Base-by-base conservation (phyloP, 176 grass and related monocot species). In the Carex cristatella region DNA sequence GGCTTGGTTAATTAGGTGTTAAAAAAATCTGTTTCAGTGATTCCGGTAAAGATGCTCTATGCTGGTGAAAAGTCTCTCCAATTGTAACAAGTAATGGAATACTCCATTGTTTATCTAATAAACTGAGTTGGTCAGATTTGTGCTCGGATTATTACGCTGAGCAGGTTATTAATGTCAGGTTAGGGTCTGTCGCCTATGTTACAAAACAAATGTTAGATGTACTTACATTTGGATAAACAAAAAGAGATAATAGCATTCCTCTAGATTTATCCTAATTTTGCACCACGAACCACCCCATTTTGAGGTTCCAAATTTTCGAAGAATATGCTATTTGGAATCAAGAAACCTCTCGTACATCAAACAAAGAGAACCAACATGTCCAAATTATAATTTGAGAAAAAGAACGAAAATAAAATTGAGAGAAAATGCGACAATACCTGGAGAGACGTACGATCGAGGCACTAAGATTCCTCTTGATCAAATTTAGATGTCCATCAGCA, bases 401-500 rank as follows among this genome's bases (percentile, higher is more conserved):
- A 40, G 38, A 40, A 40, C 4, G 46, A 7, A 83, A 54, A 31
- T 15, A 67, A 42, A 33, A 67, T 23, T 7, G 9, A 80, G 11
- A 80, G 19, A 54, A 81, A 65, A 38, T 18, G 16, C 18, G 6
- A 32, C 10, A 44, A 44, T 83, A 83, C 61, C 42, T 28, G 62
- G 62, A 35, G 42, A 28, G n/a, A 83, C 16, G 23, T 23, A 23
- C 23, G 13, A 83, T 32, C 33, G 40, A 54, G 9, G 6, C 57
- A 54, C 63, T 53, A 55, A 31, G 16, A 61, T 80, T 62, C 56
- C 18, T 19, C 78, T 32, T 7, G 8, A 83, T 12, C 38, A 66
- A 83, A 48, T 51, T 82, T 68, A 83, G 62, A 83, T 54, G 80
- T n/a, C 62, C 61, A 67, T 83, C 40, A 67, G 19, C 62, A 81